Conservation (phyloP, 2,329 filamentous ascomycete genomes). For the Claviceps maximensis region DNA sequence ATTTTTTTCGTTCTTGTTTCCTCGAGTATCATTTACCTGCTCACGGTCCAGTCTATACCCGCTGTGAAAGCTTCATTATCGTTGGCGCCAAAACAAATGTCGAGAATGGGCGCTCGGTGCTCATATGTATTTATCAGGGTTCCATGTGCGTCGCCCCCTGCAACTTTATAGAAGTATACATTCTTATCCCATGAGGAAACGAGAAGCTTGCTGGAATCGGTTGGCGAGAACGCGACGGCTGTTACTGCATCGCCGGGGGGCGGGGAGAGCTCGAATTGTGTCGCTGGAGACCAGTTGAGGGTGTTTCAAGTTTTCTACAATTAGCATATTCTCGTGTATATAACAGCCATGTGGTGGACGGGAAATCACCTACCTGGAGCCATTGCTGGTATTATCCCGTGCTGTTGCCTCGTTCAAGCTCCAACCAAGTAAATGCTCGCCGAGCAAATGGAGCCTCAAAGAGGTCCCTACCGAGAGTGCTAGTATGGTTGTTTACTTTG, state of each 20-base stretch:
- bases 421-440: neutral
- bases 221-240: constrained; percentile 70
- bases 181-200: constrained; percentile 91
- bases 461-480: constrained; percentile 6
- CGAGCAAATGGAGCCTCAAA: neutral
- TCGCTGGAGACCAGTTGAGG: constrained; percentile 34
- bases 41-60: constrained; percentile 77
- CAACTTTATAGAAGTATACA: constrained; percentile 77
- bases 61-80: constrained; percentile 77
- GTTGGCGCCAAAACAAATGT: constrained; percentile 77
- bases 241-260: constrained; percentile 82
- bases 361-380: constrained; percentile 25
- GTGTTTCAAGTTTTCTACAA: neutral
- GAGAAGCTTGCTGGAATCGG: constrained; percentile 61
- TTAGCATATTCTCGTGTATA: neutral
- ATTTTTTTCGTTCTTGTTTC: neutral
- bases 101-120: constrained; percentile 74
- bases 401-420: neutral
- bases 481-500: constrained; percentile 21
- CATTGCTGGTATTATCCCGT: constrained; percentile 16
- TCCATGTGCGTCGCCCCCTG: constrained; percentile 39
- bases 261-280: constrained; percentile 72
- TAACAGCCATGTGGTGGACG: neutral
- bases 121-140: constrained; percentile 58
- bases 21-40: constrained; percentile 34